Percentiles rank a stretch among this genome's conserved stretches.
Evolutionary conservation across 2,329 filamentous ascomycete genomes (phyloP).

Genomic region (Cladosporium sp.): DNA sequence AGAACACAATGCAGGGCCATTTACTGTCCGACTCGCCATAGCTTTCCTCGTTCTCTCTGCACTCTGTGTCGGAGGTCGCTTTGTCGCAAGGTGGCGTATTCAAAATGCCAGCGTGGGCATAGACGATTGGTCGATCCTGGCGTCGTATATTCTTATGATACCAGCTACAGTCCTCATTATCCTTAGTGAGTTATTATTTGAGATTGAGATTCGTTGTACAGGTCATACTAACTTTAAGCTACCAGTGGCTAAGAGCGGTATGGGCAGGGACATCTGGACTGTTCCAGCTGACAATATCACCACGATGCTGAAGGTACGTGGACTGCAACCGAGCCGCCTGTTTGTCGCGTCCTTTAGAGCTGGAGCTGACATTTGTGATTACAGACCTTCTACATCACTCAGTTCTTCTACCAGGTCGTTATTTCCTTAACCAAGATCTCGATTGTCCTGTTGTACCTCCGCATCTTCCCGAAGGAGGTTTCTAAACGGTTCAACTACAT

Average conservation of each 20-base stretch:
- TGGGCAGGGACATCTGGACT: constrained; percentile 3
- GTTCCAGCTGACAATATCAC: not conserved
- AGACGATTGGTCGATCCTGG: constrained; percentile 5
- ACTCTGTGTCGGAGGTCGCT: not conserved
- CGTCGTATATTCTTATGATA: not conserved
- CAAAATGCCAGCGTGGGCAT: not conserved
- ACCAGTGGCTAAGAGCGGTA: not conserved
- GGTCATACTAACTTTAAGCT: not conserved
- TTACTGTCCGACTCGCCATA: not conserved
- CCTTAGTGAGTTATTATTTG: not conserved
- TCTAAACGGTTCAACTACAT: not conserved
- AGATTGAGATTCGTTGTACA: not conserved
- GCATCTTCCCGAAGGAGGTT: constrained; percentile 9
- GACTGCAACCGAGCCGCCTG: too few species aligned
- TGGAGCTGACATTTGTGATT: not conserved
- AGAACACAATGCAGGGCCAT: not conserved
- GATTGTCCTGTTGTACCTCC: constrained; percentile 9
- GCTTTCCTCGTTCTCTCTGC: not conserved
- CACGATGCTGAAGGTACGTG: constrained; percentile 1
- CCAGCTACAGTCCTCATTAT: not conserved
- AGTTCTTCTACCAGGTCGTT: not conserved
- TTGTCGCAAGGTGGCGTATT: not conserved
- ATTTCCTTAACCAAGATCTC: constrained; percentile 7
- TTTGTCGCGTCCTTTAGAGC: not conserved
- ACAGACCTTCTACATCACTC: constrained; percentile 3